phyloP scores from a whole-genome alignment of 2,329 filamentous ascomycete genomes.

The Spiromastix sp. region DNA sequence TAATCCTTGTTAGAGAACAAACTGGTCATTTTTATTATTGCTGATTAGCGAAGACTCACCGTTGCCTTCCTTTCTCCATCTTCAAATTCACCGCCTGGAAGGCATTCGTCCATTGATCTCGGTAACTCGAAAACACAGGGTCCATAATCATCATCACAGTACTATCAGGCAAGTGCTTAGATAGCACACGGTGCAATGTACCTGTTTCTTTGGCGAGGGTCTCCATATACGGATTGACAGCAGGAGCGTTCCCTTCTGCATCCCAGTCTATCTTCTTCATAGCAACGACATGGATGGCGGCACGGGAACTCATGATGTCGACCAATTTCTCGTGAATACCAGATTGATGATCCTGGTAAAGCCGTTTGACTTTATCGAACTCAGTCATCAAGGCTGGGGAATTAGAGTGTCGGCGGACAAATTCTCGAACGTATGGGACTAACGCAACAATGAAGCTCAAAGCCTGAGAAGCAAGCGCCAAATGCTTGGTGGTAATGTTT shows the following conservation, averaged over 20 bases:
- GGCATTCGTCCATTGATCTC: conserved; percentile 64
- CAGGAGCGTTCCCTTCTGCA: conserved; percentile 31
- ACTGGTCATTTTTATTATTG: too few species aligned
- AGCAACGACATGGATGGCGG: conserved; percentile 60
- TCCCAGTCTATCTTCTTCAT: conserved; percentile 73
- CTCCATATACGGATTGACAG: conserved; percentile 68
- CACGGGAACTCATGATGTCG: conserved; percentile 79
- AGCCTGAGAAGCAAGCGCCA: conserved; percentile 83
- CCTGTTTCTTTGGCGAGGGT: conserved; percentile 76
- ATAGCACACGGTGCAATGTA: conserved; percentile 72
- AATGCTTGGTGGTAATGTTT: conserved; percentile 92
- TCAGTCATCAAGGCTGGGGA: conserved; percentile 58
- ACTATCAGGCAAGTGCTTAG: conserved; percentile 67
- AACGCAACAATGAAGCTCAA: conserved; percentile 78
- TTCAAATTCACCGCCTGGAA: conserved; percentile 56
- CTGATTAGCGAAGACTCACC: conserved; percentile 42
- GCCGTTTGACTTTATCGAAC: conserved; percentile 75
- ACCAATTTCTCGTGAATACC: conserved; percentile 88
- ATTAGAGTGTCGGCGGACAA: conserved; percentile 63
- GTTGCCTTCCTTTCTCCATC: conserved; percentile 58
- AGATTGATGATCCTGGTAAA: conserved; percentile 81
- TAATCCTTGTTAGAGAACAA: not conserved
- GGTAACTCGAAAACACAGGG: conserved; percentile 73
- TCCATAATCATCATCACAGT: conserved; percentile 75
- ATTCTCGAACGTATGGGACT: conserved; percentile 84